Conservation (phyloP, 495 filamentous ascomycete species). For the Cercophora newfieldiana region DNA sequence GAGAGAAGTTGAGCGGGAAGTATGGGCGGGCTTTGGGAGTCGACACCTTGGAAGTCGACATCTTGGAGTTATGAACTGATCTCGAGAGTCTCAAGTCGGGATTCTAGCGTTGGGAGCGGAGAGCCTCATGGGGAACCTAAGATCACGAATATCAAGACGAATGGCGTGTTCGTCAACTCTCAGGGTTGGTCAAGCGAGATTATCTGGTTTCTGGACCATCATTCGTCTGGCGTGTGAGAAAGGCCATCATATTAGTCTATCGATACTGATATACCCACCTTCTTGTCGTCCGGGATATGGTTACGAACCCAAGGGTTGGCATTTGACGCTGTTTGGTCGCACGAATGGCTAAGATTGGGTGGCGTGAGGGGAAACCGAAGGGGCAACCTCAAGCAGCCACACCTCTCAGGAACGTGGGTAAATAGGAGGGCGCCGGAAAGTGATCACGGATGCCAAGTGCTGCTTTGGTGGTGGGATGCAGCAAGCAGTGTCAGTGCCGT, state of each 20-base stretch:
- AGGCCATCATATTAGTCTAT: neutral
- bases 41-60: too few relatives aligned
- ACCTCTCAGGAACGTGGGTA: neutral
- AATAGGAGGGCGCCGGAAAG: neutral
- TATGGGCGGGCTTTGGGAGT: too few relatives aligned
- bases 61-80: too few relatives aligned
- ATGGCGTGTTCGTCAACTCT: too few relatives aligned
- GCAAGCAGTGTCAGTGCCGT: neutral
- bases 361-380: neutral
- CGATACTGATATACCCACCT: neutral
- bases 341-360: neutral
- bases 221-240: neutral
- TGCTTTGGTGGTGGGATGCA: neutral
- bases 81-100: too few relatives aligned
- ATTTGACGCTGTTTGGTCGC: too few relatives aligned
- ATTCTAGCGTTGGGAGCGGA: too few relatives aligned
- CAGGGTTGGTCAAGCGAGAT: too few relatives aligned
- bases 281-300: neutral
- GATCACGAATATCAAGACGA: too few relatives aligned
- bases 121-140: too few relatives aligned
- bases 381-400: neutral
- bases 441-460: neutral
- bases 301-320: neutral
- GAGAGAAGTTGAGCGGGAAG: conserved; percentile 7
- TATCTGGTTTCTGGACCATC: neutral